These are phyloP conservation scores for Penstemon eatonii DNA, from an alignment of 257 asterid genomes.

Conservation along the genomic window DNA sequence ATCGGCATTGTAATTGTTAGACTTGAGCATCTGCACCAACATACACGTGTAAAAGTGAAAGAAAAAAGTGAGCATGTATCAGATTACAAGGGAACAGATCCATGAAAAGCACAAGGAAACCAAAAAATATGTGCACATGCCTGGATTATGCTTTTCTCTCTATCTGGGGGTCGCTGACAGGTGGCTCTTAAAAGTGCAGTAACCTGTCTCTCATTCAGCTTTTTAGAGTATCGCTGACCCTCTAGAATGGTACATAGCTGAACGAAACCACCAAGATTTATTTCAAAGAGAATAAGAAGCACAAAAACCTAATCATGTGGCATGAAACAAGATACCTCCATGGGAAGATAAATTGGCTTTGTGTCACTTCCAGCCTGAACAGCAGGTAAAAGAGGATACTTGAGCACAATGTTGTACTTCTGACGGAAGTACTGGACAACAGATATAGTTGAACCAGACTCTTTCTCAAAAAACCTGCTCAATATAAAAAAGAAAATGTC, in stretches of 20 bases:
- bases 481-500: not conserved
- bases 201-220: slow-evolving; percentile 66
- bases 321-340: slow-evolving; percentile 61
- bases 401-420: slow-evolving; percentile 41
- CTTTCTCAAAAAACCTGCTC: slow-evolving; percentile 59
- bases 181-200: slow-evolving; percentile 61
- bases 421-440: slow-evolving; percentile 54
- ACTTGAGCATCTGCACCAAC: slow-evolving; percentile 43
- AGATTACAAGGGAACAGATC: not conserved
- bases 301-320: not conserved
- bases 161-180: slow-evolving; percentile 56
- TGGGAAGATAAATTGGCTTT: slow-evolving; percentile 63
- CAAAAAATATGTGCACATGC: slow-evolving; percentile 29
- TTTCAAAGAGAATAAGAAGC: not conserved
- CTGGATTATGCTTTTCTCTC: slow-evolving; percentile 38
- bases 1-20: slow-evolving; percentile 40
- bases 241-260: slow-evolving; percentile 58
- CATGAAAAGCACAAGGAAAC: not conserved
- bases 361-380: slow-evolving; percentile 62
- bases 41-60: not conserved
- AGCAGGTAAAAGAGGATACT: slow-evolving; percentile 53
- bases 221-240: slow-evolving; percentile 61
- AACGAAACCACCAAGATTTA: not conserved
- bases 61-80: not conserved
- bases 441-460: slow-evolving; percentile 33